Evolutionary conservation across 106 monocot species (phyloP), one percentile per base, ranked within the genome.

Genomic region (Apostasia shenzhenica): DNA sequence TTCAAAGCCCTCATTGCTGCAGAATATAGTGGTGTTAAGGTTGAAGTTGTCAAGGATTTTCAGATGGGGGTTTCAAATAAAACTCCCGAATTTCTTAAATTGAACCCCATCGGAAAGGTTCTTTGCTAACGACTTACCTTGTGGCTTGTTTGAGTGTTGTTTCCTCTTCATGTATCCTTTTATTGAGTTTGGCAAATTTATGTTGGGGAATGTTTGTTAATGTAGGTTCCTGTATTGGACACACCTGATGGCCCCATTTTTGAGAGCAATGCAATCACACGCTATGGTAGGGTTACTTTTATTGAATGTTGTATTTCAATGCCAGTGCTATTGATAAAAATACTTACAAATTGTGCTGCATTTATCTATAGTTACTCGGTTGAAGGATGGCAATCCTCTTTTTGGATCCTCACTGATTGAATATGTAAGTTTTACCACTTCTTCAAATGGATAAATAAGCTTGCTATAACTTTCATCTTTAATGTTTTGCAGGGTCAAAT

Each of bases 51-150:
- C 6, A 83, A 88, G 75, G 61, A 81, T 67, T 94, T 94, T 83
- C 61, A 85, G 65, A 83, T 94, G 85, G 91, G 91, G 55, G 85
- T 94, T 52, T 77, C 94, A 48, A 94, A 94, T 63, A 94, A 85
- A 60, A 84, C 77, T 40, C 85, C 94, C 45, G 87, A 89, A 47
- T 94, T 94, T 71, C 79, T 88, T 41, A 83, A 86, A 78, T 88
- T 91, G 85, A 94, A 94, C 74, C 88, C 94, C 0, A 41, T 94
- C 11, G 94, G 91, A 40, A 94, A 91, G 94, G 94, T 94, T 70
- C 10, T 38, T 39, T 1, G 39, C 55, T 3, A 8, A 46, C n/a
- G 46, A 37, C 58, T 5, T 12, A 26, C 26, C 57, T 1, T 48
- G 39, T 37, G 47, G 1, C 52, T 57, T 57, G 46, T 37, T 8